phyloP scores from a whole-genome alignment of 2,329 filamentous ascomycete species.

The Cytospora mali region DNA sequence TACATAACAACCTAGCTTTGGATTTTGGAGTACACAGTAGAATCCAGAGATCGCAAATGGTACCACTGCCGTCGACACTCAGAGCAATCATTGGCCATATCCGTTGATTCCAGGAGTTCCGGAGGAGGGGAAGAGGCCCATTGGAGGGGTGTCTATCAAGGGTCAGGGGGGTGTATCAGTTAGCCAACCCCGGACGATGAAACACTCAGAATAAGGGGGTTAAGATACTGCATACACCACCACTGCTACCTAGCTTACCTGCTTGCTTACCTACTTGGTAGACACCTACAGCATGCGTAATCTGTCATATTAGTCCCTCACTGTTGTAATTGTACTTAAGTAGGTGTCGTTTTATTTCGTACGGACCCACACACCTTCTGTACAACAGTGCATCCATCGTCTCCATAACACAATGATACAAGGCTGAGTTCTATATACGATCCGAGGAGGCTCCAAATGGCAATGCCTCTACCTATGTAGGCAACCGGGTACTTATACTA shows the following conservation, averaged over 20 bases:
- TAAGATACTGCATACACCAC: slow-evolving; percentile 1
- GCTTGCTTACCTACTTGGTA: no score
- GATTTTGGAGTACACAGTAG: neutral
- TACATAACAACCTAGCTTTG: neutral
- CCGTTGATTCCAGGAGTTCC: slow-evolving; percentile 20
- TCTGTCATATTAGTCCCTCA: no score
- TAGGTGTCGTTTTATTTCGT: neutral
- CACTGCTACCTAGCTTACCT: no score
- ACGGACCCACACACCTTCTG: neutral
- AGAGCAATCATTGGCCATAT: slow-evolving; percentile 16
- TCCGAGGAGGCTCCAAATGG: neutral
- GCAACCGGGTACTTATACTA: neutral
- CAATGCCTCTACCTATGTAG: neutral
- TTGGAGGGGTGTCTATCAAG: slow-evolving; percentile 8
- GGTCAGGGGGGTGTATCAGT: slow-evolving; percentile 21
- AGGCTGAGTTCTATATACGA: neutral
- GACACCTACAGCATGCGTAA: no score
- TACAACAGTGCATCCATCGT: neutral
- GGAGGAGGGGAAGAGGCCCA: slow-evolving; percentile 8
- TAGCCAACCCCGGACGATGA: slow-evolving; percentile 22
- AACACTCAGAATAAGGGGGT: slow-evolving; percentile 23
- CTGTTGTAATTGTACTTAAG: neutral
- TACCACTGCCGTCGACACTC: neutral
- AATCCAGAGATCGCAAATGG: neutral
- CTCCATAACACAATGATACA: neutral